These are phyloP conservation scores for Mycena alexandri DNA, from an alignment of 768 basidiomycete genomes.

Conservation along the genomic window DNA sequence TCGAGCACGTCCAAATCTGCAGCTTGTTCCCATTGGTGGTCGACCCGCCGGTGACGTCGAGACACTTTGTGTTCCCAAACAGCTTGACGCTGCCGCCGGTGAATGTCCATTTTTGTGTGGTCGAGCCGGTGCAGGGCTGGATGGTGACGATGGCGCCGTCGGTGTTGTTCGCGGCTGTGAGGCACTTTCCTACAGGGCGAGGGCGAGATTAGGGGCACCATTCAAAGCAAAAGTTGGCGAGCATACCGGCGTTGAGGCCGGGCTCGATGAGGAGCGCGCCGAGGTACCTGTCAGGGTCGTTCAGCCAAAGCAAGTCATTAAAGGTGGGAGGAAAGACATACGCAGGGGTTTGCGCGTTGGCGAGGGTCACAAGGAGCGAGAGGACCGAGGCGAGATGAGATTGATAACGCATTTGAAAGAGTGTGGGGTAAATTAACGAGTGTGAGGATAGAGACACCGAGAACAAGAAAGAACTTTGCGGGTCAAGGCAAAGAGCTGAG, in stretches of 20 bases:
- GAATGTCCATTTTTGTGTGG: slow-evolving; percentile 65
- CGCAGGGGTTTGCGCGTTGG: slow-evolving; percentile 44
- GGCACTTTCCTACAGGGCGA: slow-evolving; percentile 59
- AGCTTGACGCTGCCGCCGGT: slow-evolving; percentile 55
- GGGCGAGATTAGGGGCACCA: background rate
- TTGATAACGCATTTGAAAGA: slow-evolving; percentile 35
- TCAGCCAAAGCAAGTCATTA: background rate
- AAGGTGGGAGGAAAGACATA: slow-evolving; percentile 19
- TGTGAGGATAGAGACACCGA: slow-evolving; percentile 18
- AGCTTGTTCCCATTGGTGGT: slow-evolving; percentile 60
- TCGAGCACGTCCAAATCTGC: slow-evolving; percentile 65
- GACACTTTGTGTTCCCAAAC: slow-evolving; percentile 60
- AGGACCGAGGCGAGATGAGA: slow-evolving; percentile 25
- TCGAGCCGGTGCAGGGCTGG: slow-evolving; percentile 58
- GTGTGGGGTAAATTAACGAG: slow-evolving; percentile 33
- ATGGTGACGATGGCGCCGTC: slow-evolving; percentile 64
- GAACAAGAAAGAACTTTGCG: slow-evolving; percentile 25
- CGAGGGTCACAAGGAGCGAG: slow-evolving; percentile 38
- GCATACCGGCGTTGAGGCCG: slow-evolving; percentile 55
- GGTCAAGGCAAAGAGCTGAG: slow-evolving; percentile 26
- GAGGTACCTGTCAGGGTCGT: slow-evolving; percentile 48
- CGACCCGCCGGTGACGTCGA: slow-evolving; percentile 59
- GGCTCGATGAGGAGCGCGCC: slow-evolving; percentile 61
- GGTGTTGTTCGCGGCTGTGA: slow-evolving; percentile 63
- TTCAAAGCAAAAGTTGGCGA: background rate